Evolutionary conservation across 2,329 filamentous ascomycete species (phyloP).

Genomic region (Raffaelea arxii): DNA sequence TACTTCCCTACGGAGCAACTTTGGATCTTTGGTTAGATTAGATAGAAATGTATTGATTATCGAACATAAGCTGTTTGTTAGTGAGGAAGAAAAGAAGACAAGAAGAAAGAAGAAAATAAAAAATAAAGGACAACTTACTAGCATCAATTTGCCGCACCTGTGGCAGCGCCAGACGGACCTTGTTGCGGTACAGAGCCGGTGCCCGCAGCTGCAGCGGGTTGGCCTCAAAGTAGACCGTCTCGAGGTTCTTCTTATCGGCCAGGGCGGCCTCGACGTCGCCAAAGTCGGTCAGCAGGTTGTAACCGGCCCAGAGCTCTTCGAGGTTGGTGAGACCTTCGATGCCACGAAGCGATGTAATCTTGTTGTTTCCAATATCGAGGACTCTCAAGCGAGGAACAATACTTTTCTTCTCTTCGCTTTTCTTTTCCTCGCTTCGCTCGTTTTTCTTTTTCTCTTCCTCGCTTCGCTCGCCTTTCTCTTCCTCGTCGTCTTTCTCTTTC

Average conservation of each 20-base stretch:
- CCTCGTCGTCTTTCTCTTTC: background rate
- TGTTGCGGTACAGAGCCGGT: conserved; percentile 87
- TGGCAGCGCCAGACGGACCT: conserved; percentile 78
- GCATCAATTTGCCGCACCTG: conserved; percentile 92
- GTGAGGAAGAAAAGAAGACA: background rate
- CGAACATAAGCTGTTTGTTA: too few species aligned
- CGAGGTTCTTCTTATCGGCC: conserved; percentile 66
- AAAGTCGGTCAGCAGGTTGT: conserved; percentile 74
- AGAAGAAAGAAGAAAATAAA: background rate
- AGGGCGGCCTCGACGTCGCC: conserved; percentile 70
- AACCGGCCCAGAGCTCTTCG: conserved; percentile 91
- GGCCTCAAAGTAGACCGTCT: conserved; percentile 93
- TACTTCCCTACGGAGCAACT: conserved; percentile 47
- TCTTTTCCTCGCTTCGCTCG: background rate
- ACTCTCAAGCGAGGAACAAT: conserved; percentile 50
- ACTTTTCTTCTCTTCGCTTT: background rate
- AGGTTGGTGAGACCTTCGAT: conserved; percentile 59
- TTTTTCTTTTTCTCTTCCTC: background rate
- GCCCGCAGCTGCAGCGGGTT: conserved; percentile 75
- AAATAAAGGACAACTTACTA: conserved; percentile 52
- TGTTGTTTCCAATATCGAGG: conserved; percentile 85
- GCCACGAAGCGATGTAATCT: conserved; percentile 64
- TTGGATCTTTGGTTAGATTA: conserved; percentile 44
- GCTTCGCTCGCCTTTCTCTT: background rate
- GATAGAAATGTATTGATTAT: background rate